phyloP scores from a whole-genome alignment of 116 monocot genomes.

The Iris pallida region DNA sequence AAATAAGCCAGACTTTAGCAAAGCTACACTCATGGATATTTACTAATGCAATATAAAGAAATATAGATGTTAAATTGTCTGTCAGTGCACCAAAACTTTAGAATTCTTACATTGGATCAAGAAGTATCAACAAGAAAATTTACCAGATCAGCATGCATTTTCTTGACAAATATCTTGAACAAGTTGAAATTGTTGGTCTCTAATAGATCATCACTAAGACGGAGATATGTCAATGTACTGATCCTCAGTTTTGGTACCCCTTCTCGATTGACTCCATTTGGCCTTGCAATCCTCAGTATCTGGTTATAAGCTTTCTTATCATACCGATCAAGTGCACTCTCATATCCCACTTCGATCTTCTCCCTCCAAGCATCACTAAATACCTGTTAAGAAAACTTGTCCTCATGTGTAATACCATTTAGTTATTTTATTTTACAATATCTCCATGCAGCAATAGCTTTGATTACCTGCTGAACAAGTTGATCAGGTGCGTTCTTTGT shows the following conservation, averaged over 20 bases:
- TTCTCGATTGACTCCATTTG: slow-evolving; percentile 34
- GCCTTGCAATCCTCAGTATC: slow-evolving; percentile 42
- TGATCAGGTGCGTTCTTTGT: slow-evolving; percentile 44
- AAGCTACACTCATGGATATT: no score
- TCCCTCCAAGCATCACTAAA: slow-evolving; percentile 42
- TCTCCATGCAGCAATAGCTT: no score
- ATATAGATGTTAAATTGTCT: no score
- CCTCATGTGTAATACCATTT: not conserved
- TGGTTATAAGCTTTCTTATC: slow-evolving; percentile 34
- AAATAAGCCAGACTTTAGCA: not conserved
- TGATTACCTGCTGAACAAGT: slow-evolving; percentile 55
- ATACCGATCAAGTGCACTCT: slow-evolving; percentile 41
- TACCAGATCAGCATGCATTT: slow-evolving; percentile 4
- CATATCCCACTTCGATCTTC: slow-evolving; percentile 34
- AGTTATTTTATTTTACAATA: not conserved
- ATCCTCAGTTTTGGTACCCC: slow-evolving; percentile 26
- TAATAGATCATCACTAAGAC: slow-evolving; percentile 11
- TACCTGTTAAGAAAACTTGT: slow-evolving; percentile 17
- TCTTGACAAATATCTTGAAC: slow-evolving; percentile 1
- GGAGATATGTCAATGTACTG: slow-evolving; percentile 42
- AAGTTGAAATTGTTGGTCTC: slow-evolving; percentile 9
- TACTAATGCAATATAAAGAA: no score
- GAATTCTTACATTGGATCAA: not conserved
- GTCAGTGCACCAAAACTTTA: no score
- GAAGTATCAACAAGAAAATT: not conserved